Percentiles rank a stretch among this genome's conserved stretches.
These are phyloP conservation scores for Jaapia argillacea DNA, from an alignment of 768 basidiomycete genomes.

Conservation along the genomic window DNA sequence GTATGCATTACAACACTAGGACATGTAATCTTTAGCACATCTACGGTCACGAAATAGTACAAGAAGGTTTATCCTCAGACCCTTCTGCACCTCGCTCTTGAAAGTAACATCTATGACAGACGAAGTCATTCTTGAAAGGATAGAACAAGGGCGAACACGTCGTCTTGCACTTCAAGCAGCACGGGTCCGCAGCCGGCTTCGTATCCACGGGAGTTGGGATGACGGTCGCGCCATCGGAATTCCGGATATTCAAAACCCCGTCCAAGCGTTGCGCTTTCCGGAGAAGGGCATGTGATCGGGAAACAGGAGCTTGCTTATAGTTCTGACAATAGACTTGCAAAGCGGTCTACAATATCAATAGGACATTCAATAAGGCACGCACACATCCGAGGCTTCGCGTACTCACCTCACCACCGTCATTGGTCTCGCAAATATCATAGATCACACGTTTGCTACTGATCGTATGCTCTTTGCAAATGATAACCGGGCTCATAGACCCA, in stretches of 20 bases:
- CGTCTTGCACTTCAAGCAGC: slow-evolving; percentile 54
- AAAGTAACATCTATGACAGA: slow-evolving; percentile 39
- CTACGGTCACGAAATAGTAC: not conserved
- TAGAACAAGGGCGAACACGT: slow-evolving; percentile 74
- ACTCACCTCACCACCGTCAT: slow-evolving; percentile 73
- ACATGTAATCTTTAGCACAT: slow-evolving; percentile 27
- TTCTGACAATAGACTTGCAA: slow-evolving; percentile 79
- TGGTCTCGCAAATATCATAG: slow-evolving; percentile 78
- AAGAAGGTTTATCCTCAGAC: slow-evolving; percentile 1
- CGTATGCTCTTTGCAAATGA: slow-evolving; percentile 72
- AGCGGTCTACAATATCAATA: slow-evolving; percentile 49
- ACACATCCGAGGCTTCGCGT: too few species aligned
- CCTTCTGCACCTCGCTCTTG: slow-evolving; percentile 5
- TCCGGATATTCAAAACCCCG: slow-evolving; percentile 35
- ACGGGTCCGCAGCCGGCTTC: slow-evolving; percentile 17
- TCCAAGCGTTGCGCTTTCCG: slow-evolving; percentile 88
- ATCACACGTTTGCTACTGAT: slow-evolving; percentile 48
- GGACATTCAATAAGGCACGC: not conserved
- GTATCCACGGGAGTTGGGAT: slow-evolving; percentile 1
- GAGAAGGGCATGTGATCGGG: slow-evolving; percentile 73
- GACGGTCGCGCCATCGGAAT: not conserved
- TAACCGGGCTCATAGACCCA: slow-evolving; percentile 69
- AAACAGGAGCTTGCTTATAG: slow-evolving; percentile 72
- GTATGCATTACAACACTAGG: slow-evolving; percentile 16
- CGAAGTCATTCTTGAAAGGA: slow-evolving; percentile 17